A percentile compares a stretch with the other conserved stretches of the same genome.
Evolutionary conservation across 805 yeast species (phyloP).

Genomic region (Yamadazyma ubonensis): DNA sequence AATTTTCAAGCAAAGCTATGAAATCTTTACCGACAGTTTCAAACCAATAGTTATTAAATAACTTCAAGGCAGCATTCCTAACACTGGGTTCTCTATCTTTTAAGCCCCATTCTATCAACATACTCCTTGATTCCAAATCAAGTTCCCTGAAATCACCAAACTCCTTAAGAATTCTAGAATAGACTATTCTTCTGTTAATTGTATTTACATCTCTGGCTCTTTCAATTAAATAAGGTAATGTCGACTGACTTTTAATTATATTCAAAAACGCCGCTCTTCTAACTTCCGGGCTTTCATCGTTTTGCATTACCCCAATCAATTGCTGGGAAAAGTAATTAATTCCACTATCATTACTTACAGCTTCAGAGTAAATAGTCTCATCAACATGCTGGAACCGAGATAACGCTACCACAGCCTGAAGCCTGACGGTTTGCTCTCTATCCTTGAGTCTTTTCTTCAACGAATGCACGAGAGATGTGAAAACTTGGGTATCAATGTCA

Average conservation of each 20-base stretch:
- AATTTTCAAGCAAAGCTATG: conserved; percentile 63
- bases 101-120: conserved; percentile 78
- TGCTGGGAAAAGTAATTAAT: conserved; percentile 19
- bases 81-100: conserved; percentile 81
- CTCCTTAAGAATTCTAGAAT: conserved; percentile 62
- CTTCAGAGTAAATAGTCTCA: conserved; percentile 33
- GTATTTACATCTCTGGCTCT: conserved; percentile 80
- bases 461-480: conserved; percentile 58
- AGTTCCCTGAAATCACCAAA: conserved; percentile 60
- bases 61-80: conserved; percentile 63
- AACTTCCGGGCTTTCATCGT: conserved; percentile 86
- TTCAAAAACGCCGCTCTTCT: conserved; percentile 80
- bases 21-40: conserved; percentile 66
- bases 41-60: conserved; percentile 75
- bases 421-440: conserved; percentile 73
- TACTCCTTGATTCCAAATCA: conserved; percentile 57
- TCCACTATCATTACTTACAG: conserved; percentile 27
- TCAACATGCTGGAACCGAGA: conserved; percentile 66
- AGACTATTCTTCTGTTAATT: conserved; percentile 70
- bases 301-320: conserved; percentile 27
- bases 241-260: conserved; percentile 52
- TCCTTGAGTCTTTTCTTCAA: conserved; percentile 66
- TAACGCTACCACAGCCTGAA: conserved; percentile 80
- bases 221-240: conserved; percentile 62
- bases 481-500: conserved; percentile 72